Evolutionary conservation across 768 basidiomycete species (phyloP).

Genomic region (Russula virescens): DNA sequence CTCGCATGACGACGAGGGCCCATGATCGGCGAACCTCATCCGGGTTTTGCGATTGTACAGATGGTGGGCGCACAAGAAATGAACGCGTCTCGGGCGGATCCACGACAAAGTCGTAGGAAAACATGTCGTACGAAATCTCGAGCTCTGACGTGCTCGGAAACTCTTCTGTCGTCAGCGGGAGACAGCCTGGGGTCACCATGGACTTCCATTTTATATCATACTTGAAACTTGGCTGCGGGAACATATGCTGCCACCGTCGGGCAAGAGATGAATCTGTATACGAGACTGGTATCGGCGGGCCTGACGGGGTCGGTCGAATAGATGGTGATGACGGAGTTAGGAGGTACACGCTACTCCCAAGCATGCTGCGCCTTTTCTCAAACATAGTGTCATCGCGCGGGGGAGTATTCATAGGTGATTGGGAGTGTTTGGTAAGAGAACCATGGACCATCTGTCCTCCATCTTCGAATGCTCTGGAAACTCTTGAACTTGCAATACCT

Average conservation of each 20-base stretch:
- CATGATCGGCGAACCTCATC: constrained; percentile 63
- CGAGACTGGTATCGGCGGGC: constrained; percentile 50
- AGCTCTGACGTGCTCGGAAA: constrained; percentile 74
- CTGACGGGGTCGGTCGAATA: constrained; percentile 59
- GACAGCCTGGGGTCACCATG: constrained; percentile 76
- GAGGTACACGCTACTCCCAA: constrained; percentile 32
- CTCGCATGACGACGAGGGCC: constrained; percentile 80
- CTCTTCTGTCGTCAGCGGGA: constrained; percentile 87
- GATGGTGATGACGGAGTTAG: constrained; percentile 43
- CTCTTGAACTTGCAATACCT: constrained; percentile 26
- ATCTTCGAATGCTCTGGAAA: constrained; percentile 56
- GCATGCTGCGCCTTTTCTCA: constrained; percentile 50
- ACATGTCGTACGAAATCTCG: constrained; percentile 70
- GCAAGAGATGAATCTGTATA: constrained; percentile 70
- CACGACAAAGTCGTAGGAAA: constrained; percentile 84
- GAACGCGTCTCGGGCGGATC: constrained; percentile 80
- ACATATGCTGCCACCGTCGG: constrained; percentile 84
- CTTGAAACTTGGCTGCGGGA: constrained; percentile 65
- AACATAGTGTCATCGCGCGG: constrained; percentile 59
- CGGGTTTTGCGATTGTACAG: constrained; percentile 37
- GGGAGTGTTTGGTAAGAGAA: constrained; percentile 39
- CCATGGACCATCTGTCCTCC: constrained; percentile 39
- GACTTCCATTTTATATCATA: constrained; percentile 91
- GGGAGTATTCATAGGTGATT: constrained; percentile 63
- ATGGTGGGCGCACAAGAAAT: constrained; percentile 72